Evolutionary conservation across 352 stramenopile genomes (phyloP), one percentile per base, ranked within the genome.

Genomic region (Pythium angustatum): DNA sequence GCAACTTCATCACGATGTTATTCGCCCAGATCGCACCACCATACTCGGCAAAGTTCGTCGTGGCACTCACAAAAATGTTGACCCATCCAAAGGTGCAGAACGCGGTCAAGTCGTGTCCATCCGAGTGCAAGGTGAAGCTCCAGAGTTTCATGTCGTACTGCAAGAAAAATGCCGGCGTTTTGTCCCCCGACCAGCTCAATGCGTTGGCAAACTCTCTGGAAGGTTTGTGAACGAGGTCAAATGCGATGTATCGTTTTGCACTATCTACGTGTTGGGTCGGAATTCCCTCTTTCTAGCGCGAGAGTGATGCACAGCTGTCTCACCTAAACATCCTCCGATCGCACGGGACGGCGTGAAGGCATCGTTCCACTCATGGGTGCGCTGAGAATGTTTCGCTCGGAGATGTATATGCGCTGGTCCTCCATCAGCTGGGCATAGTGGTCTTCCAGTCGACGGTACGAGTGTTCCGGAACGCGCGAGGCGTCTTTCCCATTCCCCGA

Each of bases 1-100:
- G 87, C 44, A 91, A 94, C 71, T 96, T 96, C 52, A 81, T 94
- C 55, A 87, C 85, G 19, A 84, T 91, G 73, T 62, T 96, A 2
- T 86, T 93, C 30, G 75, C 71, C 5, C 85, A 83, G 26, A 85
- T 96, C 30, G 78, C 82, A 11, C 78, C 82, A 10, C 87, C 87
- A 12, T 96, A 87, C 59, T 96, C 87, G 53, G 64, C 72, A 24
- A 88, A 90, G 64, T 94, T 96, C 48, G 75, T 88, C 15, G 65
- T 77, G 14, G 87, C 77, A 10, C 69, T 91, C 58, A 77, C 80
- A 5, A 85, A 80, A 61, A 91, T 96, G 40, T 50, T 96, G 58
- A 88, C 81, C 19, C 87, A 96, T 53, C 85, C 87, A 3, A 96
- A 96, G 57, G 85, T 96, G 34, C 79, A 91, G 45, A 93, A 83